Percentiles rank a stretch among this genome's conserved stretches.
phyloP scores from a whole-genome alignment of 225 moss, liverwort and hornwort genomes.

The Antitrichia curtipendula region DNA sequence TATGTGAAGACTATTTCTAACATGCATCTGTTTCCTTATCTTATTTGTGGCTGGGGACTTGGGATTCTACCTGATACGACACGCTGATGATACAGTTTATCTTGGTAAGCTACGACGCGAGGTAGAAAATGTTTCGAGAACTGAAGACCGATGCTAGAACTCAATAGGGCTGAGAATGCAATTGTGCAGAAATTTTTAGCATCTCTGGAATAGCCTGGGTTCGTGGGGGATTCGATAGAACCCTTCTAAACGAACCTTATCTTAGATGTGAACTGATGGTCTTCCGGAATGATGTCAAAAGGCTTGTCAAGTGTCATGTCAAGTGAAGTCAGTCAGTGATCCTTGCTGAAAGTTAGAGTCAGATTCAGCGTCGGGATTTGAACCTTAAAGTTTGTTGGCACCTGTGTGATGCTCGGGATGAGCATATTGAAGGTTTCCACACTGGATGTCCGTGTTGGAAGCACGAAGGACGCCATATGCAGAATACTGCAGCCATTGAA shows the following conservation, averaged over 20 bases:
- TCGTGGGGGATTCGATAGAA: background rate
- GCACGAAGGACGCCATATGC: background rate
- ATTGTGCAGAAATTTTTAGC: background rate
- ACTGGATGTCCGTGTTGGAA: background rate
- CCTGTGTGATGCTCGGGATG: background rate
- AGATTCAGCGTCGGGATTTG: background rate
- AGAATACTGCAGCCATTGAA: background rate
- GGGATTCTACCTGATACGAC: conserved; percentile 11
- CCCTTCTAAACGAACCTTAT: background rate
- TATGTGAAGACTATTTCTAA: background rate
- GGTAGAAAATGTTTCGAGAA: background rate
- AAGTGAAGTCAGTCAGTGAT: background rate
- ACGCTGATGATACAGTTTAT: conserved; percentile 21
- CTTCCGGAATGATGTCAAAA: background rate
- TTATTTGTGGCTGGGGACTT: conserved; percentile 10
- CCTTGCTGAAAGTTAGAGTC: background rate
- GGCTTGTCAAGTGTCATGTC: background rate
- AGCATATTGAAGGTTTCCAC: background rate
- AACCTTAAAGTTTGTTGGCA: background rate
- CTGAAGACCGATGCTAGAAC: background rate
- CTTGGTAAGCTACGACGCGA: conserved; percentile 22
- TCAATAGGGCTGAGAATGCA: background rate
- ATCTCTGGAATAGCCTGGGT: background rate
- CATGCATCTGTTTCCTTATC: background rate
- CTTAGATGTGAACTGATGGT: background rate